These are phyloP conservation scores for Dillenia turbinata DNA, from an alignment of 164 flowering plant genomes.

Conservation along the genomic window DNA sequence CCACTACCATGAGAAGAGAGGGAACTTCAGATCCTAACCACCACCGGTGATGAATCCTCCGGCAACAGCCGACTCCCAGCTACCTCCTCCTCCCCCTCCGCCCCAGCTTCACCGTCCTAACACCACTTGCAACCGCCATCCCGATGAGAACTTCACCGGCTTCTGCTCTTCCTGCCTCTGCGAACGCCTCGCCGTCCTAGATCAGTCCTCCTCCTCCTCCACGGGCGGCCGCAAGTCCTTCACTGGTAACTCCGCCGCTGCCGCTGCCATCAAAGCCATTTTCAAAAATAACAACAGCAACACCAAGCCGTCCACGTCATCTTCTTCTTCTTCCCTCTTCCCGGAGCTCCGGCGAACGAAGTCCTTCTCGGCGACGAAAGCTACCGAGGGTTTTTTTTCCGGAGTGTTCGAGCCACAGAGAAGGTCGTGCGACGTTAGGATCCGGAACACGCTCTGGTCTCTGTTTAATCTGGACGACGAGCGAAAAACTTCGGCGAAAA, in stretches of 20 bases:
- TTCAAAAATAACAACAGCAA: constrained; percentile 1
- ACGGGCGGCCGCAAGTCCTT: constrained; percentile 32
- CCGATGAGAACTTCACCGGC: constrained; percentile 60
- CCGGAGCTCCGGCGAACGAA: constrained; percentile 85
- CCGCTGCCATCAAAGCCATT: constrained; percentile 12
- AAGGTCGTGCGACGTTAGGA: constrained; percentile 83
- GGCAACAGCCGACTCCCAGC: constrained; percentile 27
- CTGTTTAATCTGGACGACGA: constrained; percentile 63
- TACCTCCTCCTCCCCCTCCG: constrained; percentile 19
- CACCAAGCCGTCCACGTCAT: constrained; percentile 2
- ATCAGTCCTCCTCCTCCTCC: constrained; percentile 20
- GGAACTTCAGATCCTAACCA: constrained; percentile 1
- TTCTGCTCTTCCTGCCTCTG: constrained; percentile 84
- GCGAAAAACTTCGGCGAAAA: constrained; percentile 8
- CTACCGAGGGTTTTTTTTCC: constrained; percentile 35
- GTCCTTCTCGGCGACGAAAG: constrained; percentile 58
- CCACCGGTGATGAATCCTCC: constrained; percentile 48
- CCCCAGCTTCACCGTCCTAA: constrained; percentile 18
- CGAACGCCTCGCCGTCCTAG: constrained; percentile 73
- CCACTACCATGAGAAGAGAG: constrained; percentile 22
- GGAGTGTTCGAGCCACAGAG: constrained; percentile 74
- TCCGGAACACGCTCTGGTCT: constrained; percentile 47
- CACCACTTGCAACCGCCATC: constrained; percentile 65
- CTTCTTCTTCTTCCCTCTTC: constrained; percentile 8
- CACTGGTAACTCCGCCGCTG: not conserved